Base-by-base conservation (phyloP, 2,329 filamentous ascomycete genomes). In the Penicillium crustosum region DNA sequence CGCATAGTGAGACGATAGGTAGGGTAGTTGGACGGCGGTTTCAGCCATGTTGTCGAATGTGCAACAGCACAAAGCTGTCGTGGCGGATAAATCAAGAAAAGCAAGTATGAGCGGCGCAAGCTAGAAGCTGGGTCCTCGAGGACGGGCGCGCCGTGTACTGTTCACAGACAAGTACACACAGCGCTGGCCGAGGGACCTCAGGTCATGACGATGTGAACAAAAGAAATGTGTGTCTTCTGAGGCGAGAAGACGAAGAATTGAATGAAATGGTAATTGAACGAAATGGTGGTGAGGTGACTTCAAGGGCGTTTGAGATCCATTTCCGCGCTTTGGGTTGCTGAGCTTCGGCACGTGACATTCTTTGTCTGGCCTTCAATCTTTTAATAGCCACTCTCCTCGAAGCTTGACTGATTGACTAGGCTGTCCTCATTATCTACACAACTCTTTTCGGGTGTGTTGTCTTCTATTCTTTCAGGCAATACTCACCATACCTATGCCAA, bases 1-100 rank as follows among this genome's bases (percentile, higher is more conserved):
- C 31, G 80, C 77, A 68, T 83, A 86, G 65, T 84, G 83, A 52
- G 81, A 79, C 61, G 85, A 79, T 44, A 88, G 73, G 71, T 83
- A 86, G 58, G 82, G 80, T 51, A 84, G 73, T 73, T 88, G 84
- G 38, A 88, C 71, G 53, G 80, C 78, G 49, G 77, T 76, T 50
- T 78, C 77, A 71, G 82, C 83, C 85, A 87, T 87, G 65, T 50
- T 67, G 61, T 53, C 53, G 53, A 31, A 21, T 35, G 43, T 45
- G 50, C 61, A 48, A 59, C 57, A 65, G 61, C 61, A 61, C 57
- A 41, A 35, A 55, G 60, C 62, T 62, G 53, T 57, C 49, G 45
- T 48, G 44, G 52, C 21, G 45, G 23, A 35, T 19, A 15, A 50
- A 49, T 36, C 29, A 53, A 39, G 41, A 53, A 51, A 59, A 52